A percentile compares a stretch with the other conserved stretches of the same genome.
Conservation (phyloP, 805 yeast species). For the Wickerhamiella slavikovae region DNA sequence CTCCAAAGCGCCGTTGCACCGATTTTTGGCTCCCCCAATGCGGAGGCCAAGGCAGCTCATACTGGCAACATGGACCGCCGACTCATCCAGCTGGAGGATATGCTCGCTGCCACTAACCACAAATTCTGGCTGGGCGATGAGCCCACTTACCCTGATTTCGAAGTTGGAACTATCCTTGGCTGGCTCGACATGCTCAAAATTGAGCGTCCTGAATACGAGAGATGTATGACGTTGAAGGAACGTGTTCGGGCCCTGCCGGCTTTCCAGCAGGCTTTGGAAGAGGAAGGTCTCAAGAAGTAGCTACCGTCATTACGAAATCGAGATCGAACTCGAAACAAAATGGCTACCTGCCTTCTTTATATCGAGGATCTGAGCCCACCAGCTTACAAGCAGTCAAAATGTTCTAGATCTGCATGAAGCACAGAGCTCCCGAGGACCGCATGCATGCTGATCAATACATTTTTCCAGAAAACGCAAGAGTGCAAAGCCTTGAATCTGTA, state of each 20-base stretch:
- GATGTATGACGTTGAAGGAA: constrained; percentile 2
- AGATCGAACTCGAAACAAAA: too few relatives aligned
- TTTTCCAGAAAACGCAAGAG: too few relatives aligned
- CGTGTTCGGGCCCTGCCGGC: constrained; percentile 2
- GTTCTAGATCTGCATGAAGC: too few relatives aligned
- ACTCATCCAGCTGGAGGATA: constrained; percentile 2
- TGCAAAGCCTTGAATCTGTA: too few relatives aligned
- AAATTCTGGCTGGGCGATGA: constrained; percentile 3
- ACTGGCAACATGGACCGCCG: constrained; percentile 1
- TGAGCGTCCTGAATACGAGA: constrained; percentile 2
- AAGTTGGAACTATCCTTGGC: constrained; percentile 4
- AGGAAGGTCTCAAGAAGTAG: constrained; percentile 2
- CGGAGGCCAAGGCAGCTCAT: not conserved
- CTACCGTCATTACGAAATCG: not conserved
- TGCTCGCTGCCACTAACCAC: constrained; percentile 1
- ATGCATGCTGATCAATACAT: too few relatives aligned
- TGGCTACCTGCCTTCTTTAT: too few relatives aligned
- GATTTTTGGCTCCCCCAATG: not conserved
- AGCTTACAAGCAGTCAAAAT: too few relatives aligned
- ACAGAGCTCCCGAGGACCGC: too few relatives aligned
- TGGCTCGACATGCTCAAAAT: constrained; percentile 2
- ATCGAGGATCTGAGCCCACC: too few relatives aligned
- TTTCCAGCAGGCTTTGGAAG: constrained; percentile 5
- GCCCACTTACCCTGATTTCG: constrained; percentile 5
- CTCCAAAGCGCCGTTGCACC: constrained; percentile 2